Conservation (phyloP, 352 stramenopile genomes). For the Phytophthora pisi region DNA sequence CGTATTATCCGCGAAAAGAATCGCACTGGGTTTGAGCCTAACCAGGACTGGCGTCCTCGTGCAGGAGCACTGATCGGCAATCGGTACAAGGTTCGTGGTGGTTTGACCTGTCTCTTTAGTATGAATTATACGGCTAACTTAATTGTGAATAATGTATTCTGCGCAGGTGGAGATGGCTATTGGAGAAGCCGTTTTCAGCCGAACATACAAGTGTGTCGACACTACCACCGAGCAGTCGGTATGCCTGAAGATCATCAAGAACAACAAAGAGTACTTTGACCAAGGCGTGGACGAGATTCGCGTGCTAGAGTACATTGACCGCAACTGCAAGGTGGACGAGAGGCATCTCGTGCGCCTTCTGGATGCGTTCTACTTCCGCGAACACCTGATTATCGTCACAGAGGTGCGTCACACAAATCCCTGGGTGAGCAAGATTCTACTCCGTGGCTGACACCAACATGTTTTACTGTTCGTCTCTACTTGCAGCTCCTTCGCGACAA, state of each 20-base stretch:
- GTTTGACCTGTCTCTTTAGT: neutral
- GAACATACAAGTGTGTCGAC: slow-evolving; percentile 82
- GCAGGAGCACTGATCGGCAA: slow-evolving; percentile 59
- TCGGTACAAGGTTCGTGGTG: slow-evolving; percentile 58
- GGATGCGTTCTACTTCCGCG: slow-evolving; percentile 95
- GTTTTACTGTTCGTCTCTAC: neutral
- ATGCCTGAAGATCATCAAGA: slow-evolving; percentile 99
- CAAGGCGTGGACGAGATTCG: slow-evolving; percentile 91
- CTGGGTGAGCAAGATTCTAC: neutral
- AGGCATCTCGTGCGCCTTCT: slow-evolving; percentile 95
- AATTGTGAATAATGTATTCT: neutral
- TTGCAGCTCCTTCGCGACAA: slow-evolving; percentile 95
- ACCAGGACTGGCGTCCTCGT: slow-evolving; percentile 74
- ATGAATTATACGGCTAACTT: slow-evolving; percentile 4
- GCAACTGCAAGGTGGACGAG: slow-evolving; percentile 87
- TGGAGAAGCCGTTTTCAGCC: slow-evolving; percentile 84
- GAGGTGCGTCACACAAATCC: slow-evolving; percentile 74
- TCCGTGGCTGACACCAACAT: neutral
- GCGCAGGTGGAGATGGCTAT: slow-evolving; percentile 71
- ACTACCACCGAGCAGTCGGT: slow-evolving; percentile 79
- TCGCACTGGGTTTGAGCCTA: slow-evolving; percentile 82
- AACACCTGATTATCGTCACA: slow-evolving; percentile 97
- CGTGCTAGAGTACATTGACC: slow-evolving; percentile 72
- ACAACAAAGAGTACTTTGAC: slow-evolving; percentile 99
- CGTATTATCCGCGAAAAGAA: slow-evolving; percentile 80